Base-by-base conservation (phyloP, 2,329 filamentous ascomycete species). In the Triangularia setosa region DNA sequence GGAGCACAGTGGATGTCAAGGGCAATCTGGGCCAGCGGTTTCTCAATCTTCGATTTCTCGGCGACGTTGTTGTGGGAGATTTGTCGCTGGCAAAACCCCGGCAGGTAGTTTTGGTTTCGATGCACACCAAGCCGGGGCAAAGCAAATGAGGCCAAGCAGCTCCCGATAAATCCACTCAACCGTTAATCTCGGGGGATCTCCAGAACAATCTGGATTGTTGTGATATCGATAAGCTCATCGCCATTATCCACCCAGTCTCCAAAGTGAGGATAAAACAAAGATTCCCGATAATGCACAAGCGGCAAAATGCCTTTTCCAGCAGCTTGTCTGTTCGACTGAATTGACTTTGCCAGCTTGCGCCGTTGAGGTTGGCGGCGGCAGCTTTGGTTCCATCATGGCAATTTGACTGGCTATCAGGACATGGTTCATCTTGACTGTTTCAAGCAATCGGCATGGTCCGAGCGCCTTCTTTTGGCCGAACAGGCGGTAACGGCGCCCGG, bases 161-260 rank as follows among this genome's bases (percentile, higher is more conserved):
- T 28, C 11, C 25, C 52, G 52, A 54, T 54, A 54, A 52, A n/a
- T 21, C 44, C 25, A 28, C 52, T n/a, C 12, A n/a, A 25, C 12
- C 23, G 52, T 55, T 28, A 55, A 55, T 55, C 52, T 55, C 52
- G 52, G 52, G n/a, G 52, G 52, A 55, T 55, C 52, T 55, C 16
- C 52, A 55, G n/a, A 24, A 25, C 52, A 55, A 55, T 55, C 52
- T 28, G 24, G 25, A 27, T 11, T 55, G 21, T 25, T 23, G 40
- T 48, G 18, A 40, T 40, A 23, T 53, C 48, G 48, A 53, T 23
- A 23, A 14, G 8, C 18, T 25, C 48, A 40, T 40, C 14, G 4
- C 16, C 33, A 40, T 40, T 24, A 21, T 53, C 24, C 52, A 28
- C 25, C 1, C 4, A 14, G 3, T 24, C 21, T n/a, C 23, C 18